Conservation (phyloP, 495 filamentous ascomycete genomes). For the Hyphodiscus hymeniophilus region DNA sequence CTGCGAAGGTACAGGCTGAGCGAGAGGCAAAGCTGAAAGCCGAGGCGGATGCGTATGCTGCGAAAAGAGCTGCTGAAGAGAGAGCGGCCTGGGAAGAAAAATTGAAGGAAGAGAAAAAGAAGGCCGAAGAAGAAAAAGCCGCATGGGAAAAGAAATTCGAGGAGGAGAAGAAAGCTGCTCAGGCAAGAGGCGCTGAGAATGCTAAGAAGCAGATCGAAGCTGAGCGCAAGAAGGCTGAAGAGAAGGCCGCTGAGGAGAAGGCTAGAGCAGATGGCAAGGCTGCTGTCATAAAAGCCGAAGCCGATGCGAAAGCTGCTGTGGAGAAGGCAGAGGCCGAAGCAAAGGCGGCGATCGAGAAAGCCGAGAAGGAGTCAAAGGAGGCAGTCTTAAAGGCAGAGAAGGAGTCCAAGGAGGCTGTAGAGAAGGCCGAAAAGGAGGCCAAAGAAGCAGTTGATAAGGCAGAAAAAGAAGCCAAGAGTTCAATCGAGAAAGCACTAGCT, state of each 20-base stretch:
- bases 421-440: constrained; percentile 21
- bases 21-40: background rate
- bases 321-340: constrained; percentile 10
- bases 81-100: constrained; percentile 14
- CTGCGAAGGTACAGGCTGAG: constrained; percentile 25
- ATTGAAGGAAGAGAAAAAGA: constrained; percentile 15
- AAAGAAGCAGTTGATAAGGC: constrained; percentile 16
- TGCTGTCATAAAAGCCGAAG: constrained; percentile 33
- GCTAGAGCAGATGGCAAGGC: constrained; percentile 29
- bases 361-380: constrained; percentile 22
- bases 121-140: constrained; percentile 30
- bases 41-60: constrained; percentile 1
- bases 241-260: constrained; percentile 31
- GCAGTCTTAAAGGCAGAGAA: constrained; percentile 25
- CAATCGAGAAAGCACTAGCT: constrained; percentile 19
- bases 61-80: constrained; percentile 10
- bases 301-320: constrained; percentile 21
- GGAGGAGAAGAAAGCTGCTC: constrained; percentile 16
- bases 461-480: constrained; percentile 29
- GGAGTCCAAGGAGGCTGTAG: constrained; percentile 25
- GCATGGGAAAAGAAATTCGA: constrained; percentile 27
- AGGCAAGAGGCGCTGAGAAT: constrained; percentile 15
- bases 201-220: constrained; percentile 12
- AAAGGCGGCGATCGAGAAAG: constrained; percentile 14
- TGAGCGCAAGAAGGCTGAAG: constrained; percentile 23